Conservation (phyloP, 352 stramenopile genomes). For the Hyaloperonospora brassicae region DNA sequence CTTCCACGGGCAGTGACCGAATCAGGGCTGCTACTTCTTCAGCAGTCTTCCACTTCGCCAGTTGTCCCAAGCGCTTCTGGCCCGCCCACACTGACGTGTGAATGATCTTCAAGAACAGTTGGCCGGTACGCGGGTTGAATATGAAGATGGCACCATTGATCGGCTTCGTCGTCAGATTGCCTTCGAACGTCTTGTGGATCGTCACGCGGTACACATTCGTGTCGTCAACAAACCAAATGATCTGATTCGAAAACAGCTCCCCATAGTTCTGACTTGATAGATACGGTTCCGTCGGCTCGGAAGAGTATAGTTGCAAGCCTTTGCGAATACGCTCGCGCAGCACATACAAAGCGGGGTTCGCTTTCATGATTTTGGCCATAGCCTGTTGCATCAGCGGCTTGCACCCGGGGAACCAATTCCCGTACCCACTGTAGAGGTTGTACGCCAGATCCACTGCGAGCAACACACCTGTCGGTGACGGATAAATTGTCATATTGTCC, state of each 20-base stretch:
- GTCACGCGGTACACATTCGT: constrained; percentile 99
- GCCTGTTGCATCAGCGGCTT: constrained; percentile 99
- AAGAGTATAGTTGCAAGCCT: constrained; percentile 99
- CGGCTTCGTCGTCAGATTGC: constrained; percentile 98
- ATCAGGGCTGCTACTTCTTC: constrained; percentile 99
- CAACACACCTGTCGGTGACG: constrained; percentile 96
- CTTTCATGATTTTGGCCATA: constrained; percentile 99
- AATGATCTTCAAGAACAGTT: constrained; percentile 99
- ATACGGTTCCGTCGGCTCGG: constrained; percentile 99
- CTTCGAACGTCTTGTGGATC: constrained; percentile 99
- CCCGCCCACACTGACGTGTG: constrained; percentile 99
- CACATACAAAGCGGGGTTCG: constrained; percentile 99
- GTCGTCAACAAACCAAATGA: constrained; percentile 99
- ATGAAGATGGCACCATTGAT: constrained; percentile 99
- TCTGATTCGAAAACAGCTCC: constrained; percentile 99
- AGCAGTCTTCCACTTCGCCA: constrained; percentile 99
- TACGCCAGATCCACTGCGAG: constrained; percentile 98
- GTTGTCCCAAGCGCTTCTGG: constrained; percentile 98
- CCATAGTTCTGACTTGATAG: constrained; percentile 99
- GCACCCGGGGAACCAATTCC: constrained; percentile 98
- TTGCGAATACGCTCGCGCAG: constrained; percentile 99
- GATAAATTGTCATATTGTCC: constrained; percentile 99
- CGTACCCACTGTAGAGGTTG: constrained; percentile 99
- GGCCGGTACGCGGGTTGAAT: constrained; percentile 98
- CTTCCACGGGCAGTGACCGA: constrained; percentile 97